Evolutionary conservation across 495 filamentous ascomycete genomes (phyloP).

Genomic region (Aspergillus wentii): DNA sequence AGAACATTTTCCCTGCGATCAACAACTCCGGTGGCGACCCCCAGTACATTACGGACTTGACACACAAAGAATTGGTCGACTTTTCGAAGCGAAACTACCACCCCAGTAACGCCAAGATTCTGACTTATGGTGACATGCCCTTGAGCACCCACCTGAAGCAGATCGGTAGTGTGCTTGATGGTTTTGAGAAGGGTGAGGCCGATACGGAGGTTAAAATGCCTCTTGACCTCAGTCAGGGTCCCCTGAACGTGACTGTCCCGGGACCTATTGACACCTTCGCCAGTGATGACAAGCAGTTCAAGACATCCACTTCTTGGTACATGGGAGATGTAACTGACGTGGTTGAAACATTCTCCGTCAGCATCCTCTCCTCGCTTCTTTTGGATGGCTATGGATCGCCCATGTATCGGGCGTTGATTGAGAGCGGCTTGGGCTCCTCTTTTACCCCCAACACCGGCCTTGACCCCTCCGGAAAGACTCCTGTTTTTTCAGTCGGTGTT

Average conservation of each 20-base stretch:
- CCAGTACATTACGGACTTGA: constrained; percentile 90
- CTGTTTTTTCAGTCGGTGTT: constrained; percentile 85
- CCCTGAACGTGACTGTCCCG: constrained; percentile 61
- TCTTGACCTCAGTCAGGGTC: constrained; percentile 62
- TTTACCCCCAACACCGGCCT: constrained; percentile 93
- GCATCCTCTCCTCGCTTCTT: constrained; percentile 74
- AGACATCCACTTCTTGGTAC: constrained; percentile 90
- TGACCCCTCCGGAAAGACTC: constrained; percentile 67
- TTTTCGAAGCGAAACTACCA: constrained; percentile 94
- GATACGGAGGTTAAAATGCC: constrained; percentile 73
- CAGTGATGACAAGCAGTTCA: constrained; percentile 79
- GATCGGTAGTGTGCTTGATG: constrained; percentile 63
- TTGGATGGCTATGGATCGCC: constrained; percentile 94
- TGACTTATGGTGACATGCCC: constrained; percentile 94
- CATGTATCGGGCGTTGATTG: constrained; percentile 84
- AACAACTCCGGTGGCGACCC: constrained; percentile 97
- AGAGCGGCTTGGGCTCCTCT: constrained; percentile 84
- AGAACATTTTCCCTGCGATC: constrained; percentile 87
- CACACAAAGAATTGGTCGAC: constrained; percentile 74
- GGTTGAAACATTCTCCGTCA: constrained; percentile 79
- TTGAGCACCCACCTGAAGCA: constrained; percentile 73
- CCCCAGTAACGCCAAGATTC: constrained; percentile 90
- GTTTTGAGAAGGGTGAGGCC: constrained; percentile 62
- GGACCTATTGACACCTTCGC: constrained; percentile 89
- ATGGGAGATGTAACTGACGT: constrained; percentile 77